Percentiles rank a stretch among this genome's conserved stretches.
Conservation (phyloP, 208 protist genomes). For the Strigomonas galati region DNA sequence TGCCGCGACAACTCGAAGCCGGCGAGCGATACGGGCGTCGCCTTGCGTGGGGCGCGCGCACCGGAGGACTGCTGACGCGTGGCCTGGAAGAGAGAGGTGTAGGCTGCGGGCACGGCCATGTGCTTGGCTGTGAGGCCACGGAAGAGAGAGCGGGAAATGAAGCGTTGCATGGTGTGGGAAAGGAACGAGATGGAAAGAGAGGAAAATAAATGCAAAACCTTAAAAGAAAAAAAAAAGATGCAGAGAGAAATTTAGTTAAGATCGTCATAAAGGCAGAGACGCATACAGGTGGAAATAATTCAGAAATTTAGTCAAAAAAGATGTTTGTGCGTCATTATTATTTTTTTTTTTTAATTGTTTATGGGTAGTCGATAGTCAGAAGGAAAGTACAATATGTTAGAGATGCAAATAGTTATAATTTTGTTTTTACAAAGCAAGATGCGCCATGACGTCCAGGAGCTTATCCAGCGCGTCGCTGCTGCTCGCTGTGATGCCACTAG, state of each 20-base stretch:
- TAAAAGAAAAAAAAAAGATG: constrained; percentile 14
- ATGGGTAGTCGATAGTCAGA: neutral
- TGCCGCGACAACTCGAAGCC: no score
- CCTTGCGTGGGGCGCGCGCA: no score
- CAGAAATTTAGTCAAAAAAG: neutral
- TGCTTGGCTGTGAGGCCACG: no score
- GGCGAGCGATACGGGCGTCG: no score
- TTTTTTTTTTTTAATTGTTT: constrained; percentile 10
- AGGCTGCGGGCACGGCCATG: no score
- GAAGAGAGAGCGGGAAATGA: no score
- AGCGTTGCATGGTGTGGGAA: neutral
- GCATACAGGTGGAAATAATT: no score
- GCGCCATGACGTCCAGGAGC: constrained; percentile 35
- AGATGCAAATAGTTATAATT: neutral
- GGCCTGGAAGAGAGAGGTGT: no score
- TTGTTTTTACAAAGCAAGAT: neutral
- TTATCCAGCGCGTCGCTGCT: constrained; percentile 28
- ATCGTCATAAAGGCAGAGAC: no score
- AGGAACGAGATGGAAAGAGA: constrained; percentile 1
- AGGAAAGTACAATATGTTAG: neutral
- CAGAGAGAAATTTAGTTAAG: neutral
- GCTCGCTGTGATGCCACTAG: neutral
- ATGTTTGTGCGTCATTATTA: neutral
- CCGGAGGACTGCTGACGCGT: no score
- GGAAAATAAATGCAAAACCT: constrained; percentile 2